phyloP scores from a whole-genome alignment of 441 rosid genomes.

The Populus tomentosa region DNA sequence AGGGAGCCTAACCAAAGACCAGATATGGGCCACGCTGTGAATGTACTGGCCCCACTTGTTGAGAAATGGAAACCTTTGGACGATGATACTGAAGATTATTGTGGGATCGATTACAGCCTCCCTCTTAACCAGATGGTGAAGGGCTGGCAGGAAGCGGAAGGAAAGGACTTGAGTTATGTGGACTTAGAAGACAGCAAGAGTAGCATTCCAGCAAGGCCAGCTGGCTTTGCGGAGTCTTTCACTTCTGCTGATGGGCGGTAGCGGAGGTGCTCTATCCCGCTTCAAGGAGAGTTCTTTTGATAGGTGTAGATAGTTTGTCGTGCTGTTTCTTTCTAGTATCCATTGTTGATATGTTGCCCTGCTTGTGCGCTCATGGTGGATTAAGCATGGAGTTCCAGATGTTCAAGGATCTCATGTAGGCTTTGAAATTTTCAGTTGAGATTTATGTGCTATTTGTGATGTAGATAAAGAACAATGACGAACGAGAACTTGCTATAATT shows the following conservation, averaged over 20 bases:
- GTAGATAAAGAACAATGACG: conserved; percentile 27
- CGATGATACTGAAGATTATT: conserved; percentile 46
- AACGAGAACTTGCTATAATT: conserved; percentile 12
- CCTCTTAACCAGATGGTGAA: conserved; percentile 75
- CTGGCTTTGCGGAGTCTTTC: conserved; percentile 65
- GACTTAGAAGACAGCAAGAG: conserved; percentile 60
- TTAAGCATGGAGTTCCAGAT: conserved; percentile 7
- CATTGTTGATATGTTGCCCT: conserved; percentile 25
- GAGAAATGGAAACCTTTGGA: conserved; percentile 68
- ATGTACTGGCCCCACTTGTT: conserved; percentile 57
- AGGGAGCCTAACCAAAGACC: conserved; percentile 73
- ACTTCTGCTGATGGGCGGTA: conserved; percentile 71
- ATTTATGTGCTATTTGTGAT: conserved; percentile 21
- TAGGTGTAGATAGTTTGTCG: conserved; percentile 26
- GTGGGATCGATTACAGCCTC: conserved; percentile 71
- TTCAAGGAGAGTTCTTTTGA: conserved; percentile 2
- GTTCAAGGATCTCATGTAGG: conserved; percentile 13
- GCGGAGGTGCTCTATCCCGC: conserved; percentile 5
- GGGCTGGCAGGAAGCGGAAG: conserved; percentile 79
- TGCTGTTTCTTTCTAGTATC: conserved; percentile 19
- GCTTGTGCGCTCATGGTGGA: not conserved
- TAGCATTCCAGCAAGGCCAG: conserved; percentile 70
- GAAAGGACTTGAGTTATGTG: conserved; percentile 46
- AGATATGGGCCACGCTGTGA: conserved; percentile 73
- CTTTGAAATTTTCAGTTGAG: conserved; percentile 14